A percentile compares a stretch with the other conserved stretches of the same genome.
These are phyloP conservation scores for Crithidia thermophila DNA, from an alignment of 208 protist genomes.

Conservation along the genomic window DNA sequence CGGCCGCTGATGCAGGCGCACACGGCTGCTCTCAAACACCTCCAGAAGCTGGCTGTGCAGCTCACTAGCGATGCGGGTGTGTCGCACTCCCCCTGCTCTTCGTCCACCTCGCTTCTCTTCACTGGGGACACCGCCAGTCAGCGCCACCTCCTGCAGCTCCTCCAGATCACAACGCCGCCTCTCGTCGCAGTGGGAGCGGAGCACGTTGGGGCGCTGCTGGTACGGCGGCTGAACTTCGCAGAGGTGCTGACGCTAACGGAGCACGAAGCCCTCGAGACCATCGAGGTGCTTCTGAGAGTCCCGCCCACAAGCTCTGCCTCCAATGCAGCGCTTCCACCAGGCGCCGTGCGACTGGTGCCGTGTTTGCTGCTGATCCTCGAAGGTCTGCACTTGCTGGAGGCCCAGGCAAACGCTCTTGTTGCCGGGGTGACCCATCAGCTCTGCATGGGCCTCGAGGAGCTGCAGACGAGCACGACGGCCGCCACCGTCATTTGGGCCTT, in stretches of 20 bases:
- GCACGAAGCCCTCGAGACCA: slow-evolving; percentile 47
- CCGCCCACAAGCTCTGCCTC: slow-evolving; percentile 3
- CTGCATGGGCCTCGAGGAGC: slow-evolving; percentile 45
- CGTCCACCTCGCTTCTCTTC: slow-evolving; percentile 21
- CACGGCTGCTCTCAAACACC: slow-evolving; percentile 5
- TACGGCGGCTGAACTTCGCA: slow-evolving; percentile 40
- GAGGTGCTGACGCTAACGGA: slow-evolving; percentile 51
- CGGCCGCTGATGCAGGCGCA: slow-evolving; percentile 13
- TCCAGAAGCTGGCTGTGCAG: slow-evolving; percentile 1
- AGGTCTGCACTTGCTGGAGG: slow-evolving; percentile 50
- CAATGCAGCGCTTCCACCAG: background rate
- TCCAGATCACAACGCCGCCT: slow-evolving; percentile 15
- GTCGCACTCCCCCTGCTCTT: background rate
- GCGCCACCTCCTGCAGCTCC: slow-evolving; percentile 15
- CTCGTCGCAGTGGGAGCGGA: slow-evolving; percentile 6
- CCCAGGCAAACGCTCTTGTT: slow-evolving; percentile 33
- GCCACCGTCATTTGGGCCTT: slow-evolving; percentile 30
- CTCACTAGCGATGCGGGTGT: background rate
- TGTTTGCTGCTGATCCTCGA: slow-evolving; percentile 48
- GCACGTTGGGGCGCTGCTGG: slow-evolving; percentile 34
- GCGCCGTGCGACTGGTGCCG: slow-evolving; percentile 1
- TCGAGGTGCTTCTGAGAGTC: slow-evolving; percentile 35
- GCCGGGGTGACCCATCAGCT: slow-evolving; percentile 49
- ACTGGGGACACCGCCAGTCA: slow-evolving; percentile 18
- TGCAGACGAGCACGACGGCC: slow-evolving; percentile 14